phyloP scores from a whole-genome alignment of 2,329 filamentous ascomycete species.

The Annulohypoxylon truncatum region DNA sequence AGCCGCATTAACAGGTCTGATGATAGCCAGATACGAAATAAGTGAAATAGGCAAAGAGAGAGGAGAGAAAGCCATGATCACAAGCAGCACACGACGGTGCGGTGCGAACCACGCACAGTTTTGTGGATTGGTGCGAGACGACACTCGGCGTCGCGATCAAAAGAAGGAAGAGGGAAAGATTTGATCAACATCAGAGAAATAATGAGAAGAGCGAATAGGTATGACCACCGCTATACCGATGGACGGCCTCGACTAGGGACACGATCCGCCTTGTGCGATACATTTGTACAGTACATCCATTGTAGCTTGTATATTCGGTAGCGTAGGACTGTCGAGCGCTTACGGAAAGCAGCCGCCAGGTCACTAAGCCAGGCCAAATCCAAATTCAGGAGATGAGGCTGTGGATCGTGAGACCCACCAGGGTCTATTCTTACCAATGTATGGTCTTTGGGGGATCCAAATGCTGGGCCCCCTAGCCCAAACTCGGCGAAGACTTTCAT shows the following conservation, averaged over 20 bases:
- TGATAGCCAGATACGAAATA: conserved; percentile 41
- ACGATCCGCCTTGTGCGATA: conserved; percentile 19
- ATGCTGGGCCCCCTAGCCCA: conserved; percentile 23
- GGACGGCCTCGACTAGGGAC: conserved; percentile 21
- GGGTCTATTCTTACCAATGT: conserved; percentile 11
- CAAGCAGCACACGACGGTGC: conserved; percentile 24
- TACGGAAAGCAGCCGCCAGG: conserved; percentile 23
- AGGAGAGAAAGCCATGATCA: conserved; percentile 39
- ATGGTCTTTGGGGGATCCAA: conserved; percentile 21
- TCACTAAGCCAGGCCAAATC: conserved; percentile 11
- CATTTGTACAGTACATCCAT: conserved; percentile 27
- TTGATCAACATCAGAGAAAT: conserved; percentile 25
- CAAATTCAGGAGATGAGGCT: conserved; percentile 31
- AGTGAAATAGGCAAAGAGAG: conserved; percentile 41
- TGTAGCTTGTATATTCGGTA: conserved; percentile 9
- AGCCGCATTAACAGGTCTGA: conserved; percentile 32
- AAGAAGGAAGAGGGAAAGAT: conserved; percentile 13
- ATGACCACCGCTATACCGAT: conserved; percentile 19
- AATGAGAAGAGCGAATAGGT: conserved; percentile 17
- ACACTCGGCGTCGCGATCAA: conserved; percentile 25
- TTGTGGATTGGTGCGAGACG: conserved; percentile 22
- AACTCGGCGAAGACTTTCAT: conserved; percentile 28
- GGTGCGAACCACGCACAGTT: conserved; percentile 14
- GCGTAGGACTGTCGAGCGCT: conserved; percentile 25
- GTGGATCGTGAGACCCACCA: conserved; percentile 31